Base-by-base conservation (phyloP, 192 early-diverging fungal species). In the Coemansia sp. region DNA sequence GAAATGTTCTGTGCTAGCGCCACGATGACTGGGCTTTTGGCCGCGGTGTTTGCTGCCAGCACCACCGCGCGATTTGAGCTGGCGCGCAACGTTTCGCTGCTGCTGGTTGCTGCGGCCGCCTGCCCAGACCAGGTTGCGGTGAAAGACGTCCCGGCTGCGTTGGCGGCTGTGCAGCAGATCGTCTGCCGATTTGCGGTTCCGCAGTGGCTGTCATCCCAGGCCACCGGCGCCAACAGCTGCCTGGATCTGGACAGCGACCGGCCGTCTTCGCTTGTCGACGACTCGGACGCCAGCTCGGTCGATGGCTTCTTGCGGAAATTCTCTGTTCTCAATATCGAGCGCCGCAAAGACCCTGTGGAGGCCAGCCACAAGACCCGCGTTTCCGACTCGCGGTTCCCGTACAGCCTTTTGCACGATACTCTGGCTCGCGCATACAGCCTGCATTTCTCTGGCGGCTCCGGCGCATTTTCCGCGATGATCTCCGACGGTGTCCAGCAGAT, bases 231-330 rank as follows among this genome's bases (percentile, higher is more conserved):
- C 2, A 36, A 18, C 59, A 59, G 71, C 53, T 8, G 45, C 14
- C 17, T 48, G 45, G 45, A 48, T 12, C 8, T 48, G 8, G 45
- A 48, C 17, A 12, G 12, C 8, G 45, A 48, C 14, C 9, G 45
- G 14, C 3, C 45, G 5, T 15, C 9, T 48, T 48, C 45, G 45
- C 17, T 20, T 4, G 66, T 56, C 28, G 73, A 71, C 18, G 36
- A 20, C 11, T 33, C 67, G 3, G 66, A 61, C 7, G 48, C 32
- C 17, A 56, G 37, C 12, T 65, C 57, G 0, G 72, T 57, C 18
- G 79, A 81, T 43, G 79, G 75, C 32, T 83, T 83, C 38, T 45
- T 83, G 72, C 65, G 73, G 51, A 70, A 65, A 36, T 83, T 83
- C 59, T 77, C 81, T 14, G 81, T 83, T 58, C 75, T 83, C 53